A percentile compares a stretch with the other conserved stretches of the same genome.
phyloP scores from a whole-genome alignment of 1,284 basidiomycete genomes.

The Termitomyces sp. region DNA sequence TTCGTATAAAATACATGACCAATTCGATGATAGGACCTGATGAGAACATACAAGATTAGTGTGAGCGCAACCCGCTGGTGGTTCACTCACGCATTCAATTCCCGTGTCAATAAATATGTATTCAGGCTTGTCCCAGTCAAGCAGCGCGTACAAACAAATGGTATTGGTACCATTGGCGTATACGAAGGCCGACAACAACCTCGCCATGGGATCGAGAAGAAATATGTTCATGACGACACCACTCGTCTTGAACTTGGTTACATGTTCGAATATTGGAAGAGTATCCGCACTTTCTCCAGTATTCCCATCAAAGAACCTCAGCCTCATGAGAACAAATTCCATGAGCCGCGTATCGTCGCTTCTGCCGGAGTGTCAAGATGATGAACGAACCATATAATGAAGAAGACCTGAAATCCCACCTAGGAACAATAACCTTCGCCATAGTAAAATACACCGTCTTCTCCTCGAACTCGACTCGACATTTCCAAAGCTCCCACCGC shows the following conservation, averaged over 20 bases:
- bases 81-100: conserved; percentile 57
- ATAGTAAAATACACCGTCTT: conserved; percentile 69
- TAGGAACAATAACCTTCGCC: conserved; percentile 52
- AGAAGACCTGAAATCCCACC: conserved; percentile 34
- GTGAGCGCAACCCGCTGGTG: no score
- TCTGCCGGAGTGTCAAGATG: conserved; percentile 18
- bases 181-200: conserved; percentile 62
- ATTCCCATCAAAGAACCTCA: conserved; percentile 41
- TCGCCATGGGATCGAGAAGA: conserved; percentile 57
- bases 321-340: conserved; percentile 53
- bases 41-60: background rate
- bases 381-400: background rate
- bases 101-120: conserved; percentile 70
- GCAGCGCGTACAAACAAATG: conserved; percentile 58
- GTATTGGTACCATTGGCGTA: conserved; percentile 49
- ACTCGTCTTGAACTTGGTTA: conserved; percentile 56
- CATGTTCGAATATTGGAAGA: conserved; percentile 44
- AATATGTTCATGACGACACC: conserved; percentile 75
- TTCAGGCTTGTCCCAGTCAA: conserved; percentile 58
- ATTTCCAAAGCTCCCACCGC: conserved; percentile 73
- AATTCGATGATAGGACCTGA: conserved; percentile 58
- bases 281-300: conserved; percentile 27
- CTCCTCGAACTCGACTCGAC: conserved; percentile 67
- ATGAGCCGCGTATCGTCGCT: conserved; percentile 47
- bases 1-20: conserved; percentile 64